These are phyloP conservation scores for Russula ochroleuca DNA, from an alignment of 768 basidiomycete genomes.

Conservation along the genomic window DNA sequence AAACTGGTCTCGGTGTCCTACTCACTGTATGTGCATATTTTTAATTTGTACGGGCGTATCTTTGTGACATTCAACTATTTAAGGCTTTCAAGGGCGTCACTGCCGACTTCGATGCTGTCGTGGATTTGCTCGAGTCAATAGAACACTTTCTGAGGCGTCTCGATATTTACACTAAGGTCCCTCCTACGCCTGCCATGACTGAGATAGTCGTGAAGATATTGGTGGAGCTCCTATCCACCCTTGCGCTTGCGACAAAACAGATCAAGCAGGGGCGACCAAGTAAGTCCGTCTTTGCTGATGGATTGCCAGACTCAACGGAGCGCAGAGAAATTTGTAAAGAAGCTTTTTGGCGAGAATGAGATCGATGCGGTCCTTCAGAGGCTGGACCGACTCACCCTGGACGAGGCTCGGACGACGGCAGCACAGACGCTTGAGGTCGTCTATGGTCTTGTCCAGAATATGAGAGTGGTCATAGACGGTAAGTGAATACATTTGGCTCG, in stretches of 20 bases:
- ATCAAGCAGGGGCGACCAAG: background rate
- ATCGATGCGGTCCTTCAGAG: background rate
- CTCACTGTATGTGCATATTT: too few species aligned
- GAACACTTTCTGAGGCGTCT: background rate
- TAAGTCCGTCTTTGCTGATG: background rate
- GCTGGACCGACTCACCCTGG: background rate
- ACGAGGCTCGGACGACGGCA: background rate
- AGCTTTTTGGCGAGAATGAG: background rate
- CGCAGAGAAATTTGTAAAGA: slow-evolving; percentile 1
- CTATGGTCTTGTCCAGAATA: background rate
- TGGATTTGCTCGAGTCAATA: background rate
- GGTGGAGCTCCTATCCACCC: background rate
- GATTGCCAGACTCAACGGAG: background rate
- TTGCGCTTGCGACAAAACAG: too few species aligned
- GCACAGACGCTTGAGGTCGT: slow-evolving; percentile 1
- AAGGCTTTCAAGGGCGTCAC: background rate
- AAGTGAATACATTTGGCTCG: background rate
- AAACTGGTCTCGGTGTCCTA: too few species aligned
- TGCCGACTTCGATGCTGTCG: background rate
- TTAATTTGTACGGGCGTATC: too few species aligned
- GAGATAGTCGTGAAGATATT: background rate
- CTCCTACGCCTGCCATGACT: background rate
- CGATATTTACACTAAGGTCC: background rate
- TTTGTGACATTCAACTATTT: background rate
- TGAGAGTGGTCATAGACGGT: too few species aligned